Base-by-base conservation (phyloP, 2,329 filamentous ascomycete genomes). In the Zasmidium angulare region DNA sequence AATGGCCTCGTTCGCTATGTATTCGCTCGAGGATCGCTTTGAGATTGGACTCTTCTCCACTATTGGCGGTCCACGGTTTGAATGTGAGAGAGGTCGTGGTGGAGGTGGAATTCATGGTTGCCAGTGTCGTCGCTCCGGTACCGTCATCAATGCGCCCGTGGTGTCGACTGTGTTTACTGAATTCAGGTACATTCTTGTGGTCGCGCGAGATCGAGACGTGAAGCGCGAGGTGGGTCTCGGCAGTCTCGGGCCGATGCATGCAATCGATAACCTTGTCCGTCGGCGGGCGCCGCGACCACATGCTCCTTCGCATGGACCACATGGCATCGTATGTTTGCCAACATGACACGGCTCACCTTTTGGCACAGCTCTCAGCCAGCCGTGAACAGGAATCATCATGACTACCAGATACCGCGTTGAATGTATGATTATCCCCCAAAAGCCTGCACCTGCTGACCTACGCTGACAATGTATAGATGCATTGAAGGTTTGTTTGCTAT, bases 1-100 rank as follows among this genome's bases (percentile, higher is more conserved):
- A 96, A 22, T 91, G 90, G 14, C 90, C 91, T 61, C 89, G 87
- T 69, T 96, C 87, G 47, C 79, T 76, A 66, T 92, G 89, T 69
- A 96, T 88, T 66, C 93, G 91, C 59, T 83, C 79, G 66, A 97
- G 91, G 66, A 93, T 88, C 50, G 89, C 84, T 58, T 84, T 81
- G n/a, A 97, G 80, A 50, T 81, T 83, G 71, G 84, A 84, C 69
- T 79, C 81, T 70, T 78, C 84, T 76, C 79, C 82, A 69, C 77
- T 81, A 58, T 66, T 69, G 64, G 81, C 78, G 17, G 87, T 85
- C 79, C 82, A 85, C 46, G 89, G 84, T 58, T 85, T 84, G 59
- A 93, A 77, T 10, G 86, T 84, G 53, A 91, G 82, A 20, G 71
- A 68, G 43, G 72, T 49, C 56, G 51, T 56, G 3, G 58, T 47